phyloP scores from a whole-genome alignment of 371 early-diverging fungal species.

The Mucor indicus region DNA sequence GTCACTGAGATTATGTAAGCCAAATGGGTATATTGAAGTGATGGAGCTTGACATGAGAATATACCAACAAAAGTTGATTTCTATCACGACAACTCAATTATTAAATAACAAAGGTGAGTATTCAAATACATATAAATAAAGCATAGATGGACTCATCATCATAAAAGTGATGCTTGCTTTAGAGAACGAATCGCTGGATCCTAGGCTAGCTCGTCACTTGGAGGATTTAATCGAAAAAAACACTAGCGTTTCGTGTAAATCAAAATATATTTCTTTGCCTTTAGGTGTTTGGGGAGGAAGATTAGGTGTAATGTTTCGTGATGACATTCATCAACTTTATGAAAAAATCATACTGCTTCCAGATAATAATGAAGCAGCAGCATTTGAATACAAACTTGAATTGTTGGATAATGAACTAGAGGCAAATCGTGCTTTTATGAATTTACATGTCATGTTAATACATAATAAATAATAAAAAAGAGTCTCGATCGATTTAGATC shows the following conservation, averaged over 20 bases:
- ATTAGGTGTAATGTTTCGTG: conserved; percentile 41
- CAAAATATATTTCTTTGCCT: conserved; percentile 40
- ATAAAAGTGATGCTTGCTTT: conserved; percentile 28
- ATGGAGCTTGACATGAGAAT: conserved; percentile 45
- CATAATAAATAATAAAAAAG: conserved; percentile 3
- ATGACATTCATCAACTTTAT: conserved; percentile 32
- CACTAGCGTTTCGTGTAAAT: conserved; percentile 7
- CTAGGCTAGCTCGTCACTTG: conserved; percentile 33
- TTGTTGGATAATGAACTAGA: conserved; percentile 35
- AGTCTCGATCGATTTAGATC: too few species aligned
- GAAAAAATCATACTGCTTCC: conserved; percentile 23
- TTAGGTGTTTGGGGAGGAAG: conserved; percentile 46
- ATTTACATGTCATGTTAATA: conserved; percentile 23
- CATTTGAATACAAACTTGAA: conserved; percentile 23
- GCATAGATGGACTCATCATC: background rate
- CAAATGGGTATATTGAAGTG: conserved; percentile 34
- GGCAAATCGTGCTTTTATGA: conserved; percentile 39
- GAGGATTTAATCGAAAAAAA: conserved; percentile 22
- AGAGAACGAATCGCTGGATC: conserved; percentile 31
- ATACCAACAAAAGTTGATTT: conserved; percentile 23
- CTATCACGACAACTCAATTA: conserved; percentile 17
- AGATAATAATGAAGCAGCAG: too few species aligned
- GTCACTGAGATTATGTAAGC: conserved; percentile 30
- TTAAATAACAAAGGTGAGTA: conserved; percentile 39
- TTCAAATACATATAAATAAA: background rate